Evolutionary conservation across 2,329 filamentous ascomycete genomes (phyloP).

Genomic region (Fusarium decemcellulare): DNA sequence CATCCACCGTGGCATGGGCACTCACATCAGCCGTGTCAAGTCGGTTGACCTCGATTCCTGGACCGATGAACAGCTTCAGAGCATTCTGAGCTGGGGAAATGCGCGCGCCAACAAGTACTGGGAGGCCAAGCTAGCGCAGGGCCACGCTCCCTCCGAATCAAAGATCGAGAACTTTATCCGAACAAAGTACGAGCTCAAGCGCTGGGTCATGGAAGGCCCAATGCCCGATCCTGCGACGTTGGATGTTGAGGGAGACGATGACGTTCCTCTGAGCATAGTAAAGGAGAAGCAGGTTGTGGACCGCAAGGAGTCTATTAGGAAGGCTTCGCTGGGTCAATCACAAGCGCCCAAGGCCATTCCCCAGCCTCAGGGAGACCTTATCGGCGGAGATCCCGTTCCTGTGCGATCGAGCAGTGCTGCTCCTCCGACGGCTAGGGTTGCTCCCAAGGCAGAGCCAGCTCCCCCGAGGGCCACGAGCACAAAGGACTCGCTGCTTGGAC

Average conservation of each 20-base stretch:
- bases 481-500: constrained; percentile 90
- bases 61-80: constrained; percentile 98
- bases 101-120: constrained; percentile 98
- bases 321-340: constrained; percentile 68
- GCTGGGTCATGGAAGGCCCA: constrained; percentile 98
- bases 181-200: constrained; percentile 98
- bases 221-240: constrained; percentile 94
- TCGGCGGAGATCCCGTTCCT: constrained; percentile 81
- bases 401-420: constrained; percentile 82
- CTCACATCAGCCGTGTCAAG: constrained; percentile 98
- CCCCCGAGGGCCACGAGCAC: constrained; percentile 78
- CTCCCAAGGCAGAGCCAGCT: constrained; percentile 73
- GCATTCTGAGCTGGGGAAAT: constrained; percentile 96
- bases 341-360: constrained; percentile 51
- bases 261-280: constrained; percentile 75
- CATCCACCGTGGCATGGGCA: constrained; percentile 98
- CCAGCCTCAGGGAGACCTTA: constrained; percentile 79
- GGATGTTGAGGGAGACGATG: constrained; percentile 88
- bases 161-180: constrained; percentile 99
- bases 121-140: constrained; percentile 93
- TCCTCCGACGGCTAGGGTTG: constrained; percentile 70
- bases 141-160: constrained; percentile 93
- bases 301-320: constrained; percentile 71
- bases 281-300: constrained; percentile 77
- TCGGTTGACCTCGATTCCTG: constrained; percentile 98